A percentile compares a stretch with the other conserved stretches of the same genome.
Conservation (phyloP, 2,329 filamentous ascomycete genomes). For the Monilinia fructigena region DNA sequence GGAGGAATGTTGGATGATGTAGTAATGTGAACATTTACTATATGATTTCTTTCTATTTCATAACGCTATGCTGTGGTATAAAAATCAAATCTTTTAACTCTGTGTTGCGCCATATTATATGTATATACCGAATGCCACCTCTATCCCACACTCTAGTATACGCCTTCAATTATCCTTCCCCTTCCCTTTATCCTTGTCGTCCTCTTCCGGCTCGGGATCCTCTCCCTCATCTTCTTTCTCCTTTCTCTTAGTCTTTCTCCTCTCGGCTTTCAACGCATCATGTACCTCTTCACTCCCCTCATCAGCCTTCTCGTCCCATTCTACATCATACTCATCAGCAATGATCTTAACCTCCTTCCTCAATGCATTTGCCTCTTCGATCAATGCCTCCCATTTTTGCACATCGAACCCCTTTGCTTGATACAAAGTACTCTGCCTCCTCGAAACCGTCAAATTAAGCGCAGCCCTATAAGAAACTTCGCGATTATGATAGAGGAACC, state of each 20-base stretch:
- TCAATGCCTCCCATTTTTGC: conserved; percentile 71
- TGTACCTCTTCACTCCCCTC: conserved; percentile 66
- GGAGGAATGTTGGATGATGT: background rate
- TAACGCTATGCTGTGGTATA: conserved; percentile 16
- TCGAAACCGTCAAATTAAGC: conserved; percentile 80
- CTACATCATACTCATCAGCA: conserved; percentile 84
- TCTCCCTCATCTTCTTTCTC: conserved; percentile 44
- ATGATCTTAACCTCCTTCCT: conserved; percentile 76
- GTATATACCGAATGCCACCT: background rate
- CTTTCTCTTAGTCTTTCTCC: conserved; percentile 41
- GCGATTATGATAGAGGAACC: conserved; percentile 90
- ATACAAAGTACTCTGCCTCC: conserved; percentile 75
- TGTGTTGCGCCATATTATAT: background rate
- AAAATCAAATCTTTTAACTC: background rate
- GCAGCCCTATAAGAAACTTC: conserved; percentile 85
- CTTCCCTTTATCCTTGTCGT: conserved; percentile 2
- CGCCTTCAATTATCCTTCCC: background rate
- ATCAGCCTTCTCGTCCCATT: conserved; percentile 78
- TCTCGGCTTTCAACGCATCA: conserved; percentile 55
- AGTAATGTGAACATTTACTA: background rate
- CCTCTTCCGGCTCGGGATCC: conserved; percentile 26
- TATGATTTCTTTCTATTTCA: background rate
- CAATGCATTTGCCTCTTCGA: conserved; percentile 76
- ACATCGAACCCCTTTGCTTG: conserved; percentile 72
- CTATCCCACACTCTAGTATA: background rate